Percentiles rank a stretch among this genome's conserved stretches.
These are phyloP conservation scores for Xylariaceae sp. DNA, from an alignment of 2,329 filamentous ascomycete species.

Conservation along the genomic window DNA sequence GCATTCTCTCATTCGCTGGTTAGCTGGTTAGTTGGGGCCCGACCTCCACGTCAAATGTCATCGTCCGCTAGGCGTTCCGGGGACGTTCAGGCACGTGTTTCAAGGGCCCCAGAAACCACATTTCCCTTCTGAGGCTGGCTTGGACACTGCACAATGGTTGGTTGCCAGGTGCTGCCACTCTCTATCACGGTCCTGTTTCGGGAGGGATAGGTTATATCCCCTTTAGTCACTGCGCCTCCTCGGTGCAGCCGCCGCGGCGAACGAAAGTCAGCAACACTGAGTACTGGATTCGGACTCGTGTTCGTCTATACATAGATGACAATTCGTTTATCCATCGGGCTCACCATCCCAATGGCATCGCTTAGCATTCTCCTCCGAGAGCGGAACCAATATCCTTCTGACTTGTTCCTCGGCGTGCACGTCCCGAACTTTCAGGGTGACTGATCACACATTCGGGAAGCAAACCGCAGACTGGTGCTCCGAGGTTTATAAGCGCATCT, in stretches of 20 bases:
- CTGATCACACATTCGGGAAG: background rate
- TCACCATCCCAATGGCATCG: conserved; percentile 13
- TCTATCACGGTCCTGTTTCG: conserved; percentile 9
- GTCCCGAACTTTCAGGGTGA: background rate
- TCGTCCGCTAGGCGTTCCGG: conserved; percentile 24
- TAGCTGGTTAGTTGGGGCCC: conserved; percentile 27
- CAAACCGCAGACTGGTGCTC: background rate
- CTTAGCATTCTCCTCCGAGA: conserved; percentile 13
- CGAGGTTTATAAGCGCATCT: background rate
- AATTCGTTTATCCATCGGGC: background rate
- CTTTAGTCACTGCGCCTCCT: conserved; percentile 26
- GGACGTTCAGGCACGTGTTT: conserved; percentile 28
- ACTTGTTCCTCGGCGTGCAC: background rate
- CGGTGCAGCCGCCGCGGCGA: conserved; percentile 12
- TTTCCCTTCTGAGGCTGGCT: conserved; percentile 19
- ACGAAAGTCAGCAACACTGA: conserved; percentile 1
- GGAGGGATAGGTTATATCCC: conserved; percentile 21
- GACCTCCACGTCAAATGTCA: conserved; percentile 27
- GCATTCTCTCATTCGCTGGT: conserved; percentile 30
- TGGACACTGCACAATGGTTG: conserved; percentile 20
- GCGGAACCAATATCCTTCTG: conserved; percentile 2
- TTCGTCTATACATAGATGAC: conserved; percentile 1
- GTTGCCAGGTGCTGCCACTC: conserved; percentile 15
- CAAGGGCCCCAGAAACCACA: conserved; percentile 11
- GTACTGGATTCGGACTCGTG: conserved; percentile 4